A percentile compares a stretch with the other conserved stretches of the same genome.
These are phyloP conservation scores for Corymbia maculata DNA, from an alignment of 345 rosid genomes.

Conservation along the genomic window DNA sequence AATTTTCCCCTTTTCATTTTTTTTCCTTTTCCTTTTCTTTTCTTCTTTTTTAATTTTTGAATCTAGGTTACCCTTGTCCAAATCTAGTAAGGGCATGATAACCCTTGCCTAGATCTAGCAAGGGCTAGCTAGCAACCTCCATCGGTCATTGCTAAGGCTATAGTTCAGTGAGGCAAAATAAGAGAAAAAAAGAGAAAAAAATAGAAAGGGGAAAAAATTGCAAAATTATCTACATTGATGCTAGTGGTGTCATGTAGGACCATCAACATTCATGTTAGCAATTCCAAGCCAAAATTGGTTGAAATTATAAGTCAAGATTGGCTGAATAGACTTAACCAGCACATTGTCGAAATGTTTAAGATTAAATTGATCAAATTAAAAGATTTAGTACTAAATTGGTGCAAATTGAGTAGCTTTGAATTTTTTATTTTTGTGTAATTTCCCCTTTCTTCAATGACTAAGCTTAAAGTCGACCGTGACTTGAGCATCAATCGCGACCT, in stretches of 20 bases:
- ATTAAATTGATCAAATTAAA: background rate
- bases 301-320: no score
- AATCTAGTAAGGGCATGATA: background rate
- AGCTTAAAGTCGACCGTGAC: background rate
- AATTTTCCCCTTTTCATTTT: no score
- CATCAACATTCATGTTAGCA: fast-evolving
- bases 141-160: background rate
- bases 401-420: no score
- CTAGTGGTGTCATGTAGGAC: background rate
- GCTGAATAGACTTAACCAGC: no score
- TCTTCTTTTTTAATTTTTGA: no score
- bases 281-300: no score
- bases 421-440: background rate
- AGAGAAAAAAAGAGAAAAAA: no score
- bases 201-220: fast-evolving
- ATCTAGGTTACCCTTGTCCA: background rate
- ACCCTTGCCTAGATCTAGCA: background rate
- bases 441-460: background rate
- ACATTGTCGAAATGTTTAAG: no score
- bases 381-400: background rate
- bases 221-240: background rate
- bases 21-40: no score
- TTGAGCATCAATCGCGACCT: background rate
- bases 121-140: background rate
- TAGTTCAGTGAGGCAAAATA: background rate